Evolutionary conservation across 306 rosid genomes (phyloP), one percentile per base, ranked within the genome.

Genomic region (Citrullus amarus): DNA sequence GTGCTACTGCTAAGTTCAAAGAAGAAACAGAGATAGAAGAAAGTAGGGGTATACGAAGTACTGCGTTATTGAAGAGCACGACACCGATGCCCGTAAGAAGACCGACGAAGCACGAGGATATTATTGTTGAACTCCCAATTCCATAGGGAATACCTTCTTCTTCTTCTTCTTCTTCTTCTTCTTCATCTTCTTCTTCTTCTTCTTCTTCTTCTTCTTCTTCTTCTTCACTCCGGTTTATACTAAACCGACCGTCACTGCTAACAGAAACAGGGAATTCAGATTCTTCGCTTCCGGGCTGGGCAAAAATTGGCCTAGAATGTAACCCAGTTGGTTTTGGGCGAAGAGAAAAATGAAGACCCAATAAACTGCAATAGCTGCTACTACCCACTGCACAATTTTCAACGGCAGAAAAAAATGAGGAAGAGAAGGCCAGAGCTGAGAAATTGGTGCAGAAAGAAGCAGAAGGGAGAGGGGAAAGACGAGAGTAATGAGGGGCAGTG

Each of bases 1-100:
- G 44, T 13, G 75, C 18, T 48, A 48, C 54, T 48, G 54, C 54
- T 5, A 48, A 12, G 54, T 12, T 48, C 5, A 48, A 12, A 48
- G 5, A 48, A 48, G 54, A 48, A 48, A 2, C 50, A 34, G 32
- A 76, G 61, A 43, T 11, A 2, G 17, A 65, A 32, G 12, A 75
- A 61, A 77, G 70, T 10, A 4, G 55, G 65, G 63, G 63, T 44
- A 32, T 30, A 72, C 77, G 38, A 77, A 88, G 82, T 80, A 95
- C 97, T 20, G 82, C 82, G 79, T 85, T 79, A 75, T 95, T 92
- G 86, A 95, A 95, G 78, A 95, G 80, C 5, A 95, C 95, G 34
- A 95, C 92, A 3, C 95, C 88, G 56, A 90, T 62, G 44, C 97
- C 97, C 14, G 97, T 95, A 80, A 95, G 95, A 76, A 95, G 91